Base-by-base conservation (phyloP, 2,329 filamentous ascomycete species). In the Ceratocystis ficicola region DNA sequence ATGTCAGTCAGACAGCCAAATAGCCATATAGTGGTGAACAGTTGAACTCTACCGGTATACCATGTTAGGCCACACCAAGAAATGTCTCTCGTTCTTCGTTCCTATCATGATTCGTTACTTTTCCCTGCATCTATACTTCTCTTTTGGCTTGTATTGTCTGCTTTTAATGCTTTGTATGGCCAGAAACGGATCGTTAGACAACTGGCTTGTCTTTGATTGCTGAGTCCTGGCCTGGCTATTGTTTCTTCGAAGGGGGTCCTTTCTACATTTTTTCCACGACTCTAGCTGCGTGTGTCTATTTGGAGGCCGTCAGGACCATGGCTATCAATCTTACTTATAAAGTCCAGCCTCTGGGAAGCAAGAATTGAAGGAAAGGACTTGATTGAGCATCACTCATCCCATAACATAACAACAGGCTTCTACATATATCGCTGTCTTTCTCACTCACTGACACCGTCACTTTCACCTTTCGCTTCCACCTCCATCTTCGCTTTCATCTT, bases 171-270 rank as follows among this genome's bases (percentile, higher is more conserved):
- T 17, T 59, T 32, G 12, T 28, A 36, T 30, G 12, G 25, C 28
- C 55, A 10, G 55, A 59, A 59, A 25, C 25, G 5, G 28, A 32
- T n/a, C 32, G 55, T 59, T 59, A 17, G 55, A 59, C 55, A 59
- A n/a, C 25, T 36, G 28, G 55, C 55, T 59, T 59, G 55, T 59
- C 55, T 59, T 59, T 59, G 12, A 36, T 36, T 59, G 10, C 55
- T 59, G 55, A 32, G 28, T 32, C 25, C 55, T 17, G 12, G 55
- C 10, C 55, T 8, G n/a, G 36, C 7, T 59, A 7, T 59, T 59
- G 55, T 59, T 59, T 59, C 55, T 36, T 59, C 3, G 36, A 41
- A 41, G 25, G 28, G 25, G 17, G 17, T 8, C 28, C 20, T 59
- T 59, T 59, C 55, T n/a, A 15, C 8, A 20, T 59, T 25, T 57